Conservation (phyloP, 2,329 filamentous ascomycete species). For the Hypoxylon sp. region DNA sequence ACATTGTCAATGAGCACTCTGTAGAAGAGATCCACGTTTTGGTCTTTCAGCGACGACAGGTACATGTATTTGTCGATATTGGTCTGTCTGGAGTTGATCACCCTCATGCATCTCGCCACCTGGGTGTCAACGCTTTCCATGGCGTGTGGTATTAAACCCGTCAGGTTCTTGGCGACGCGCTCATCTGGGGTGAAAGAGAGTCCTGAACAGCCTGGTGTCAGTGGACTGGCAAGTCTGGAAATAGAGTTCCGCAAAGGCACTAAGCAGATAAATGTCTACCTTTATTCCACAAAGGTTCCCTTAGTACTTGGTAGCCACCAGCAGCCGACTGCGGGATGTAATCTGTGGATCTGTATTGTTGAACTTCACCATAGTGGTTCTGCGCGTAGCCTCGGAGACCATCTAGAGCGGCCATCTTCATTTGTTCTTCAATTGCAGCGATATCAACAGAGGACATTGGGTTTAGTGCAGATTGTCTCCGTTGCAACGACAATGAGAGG, state of each 20-base stretch:
- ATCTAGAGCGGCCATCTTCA: conserved; percentile 73
- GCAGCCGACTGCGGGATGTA: conserved; percentile 68
- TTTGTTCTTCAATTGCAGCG: conserved; percentile 69
- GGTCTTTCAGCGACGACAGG: conserved; percentile 80
- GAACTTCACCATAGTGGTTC: conserved; percentile 69
- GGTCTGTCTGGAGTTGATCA: conserved; percentile 78
- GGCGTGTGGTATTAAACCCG: conserved; percentile 75
- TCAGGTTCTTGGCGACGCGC: conserved; percentile 74
- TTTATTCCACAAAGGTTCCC: conserved; percentile 76
- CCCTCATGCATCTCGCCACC: conserved; percentile 77
- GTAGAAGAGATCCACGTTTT: conserved; percentile 87
- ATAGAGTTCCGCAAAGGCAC: conserved; percentile 40
- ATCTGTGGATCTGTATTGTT: conserved; percentile 68
- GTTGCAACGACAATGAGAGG: conserved; percentile 64
- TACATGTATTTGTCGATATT: conserved; percentile 88
- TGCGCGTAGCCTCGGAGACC: conserved; percentile 73
- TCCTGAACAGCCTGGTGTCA: conserved; percentile 59
- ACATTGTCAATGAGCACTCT: conserved; percentile 83
- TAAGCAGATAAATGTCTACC: conserved; percentile 58
- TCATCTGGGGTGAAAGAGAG: conserved; percentile 76
- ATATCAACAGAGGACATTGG: conserved; percentile 72
- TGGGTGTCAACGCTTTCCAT: conserved; percentile 73
- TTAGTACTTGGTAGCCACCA: conserved; percentile 72
- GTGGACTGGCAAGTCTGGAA: conserved; percentile 21
- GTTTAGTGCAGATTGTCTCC: conserved; percentile 67